phyloP scores from a whole-genome alignment of 805 yeast species.

The Myxozyma vanderwaltii region DNA sequence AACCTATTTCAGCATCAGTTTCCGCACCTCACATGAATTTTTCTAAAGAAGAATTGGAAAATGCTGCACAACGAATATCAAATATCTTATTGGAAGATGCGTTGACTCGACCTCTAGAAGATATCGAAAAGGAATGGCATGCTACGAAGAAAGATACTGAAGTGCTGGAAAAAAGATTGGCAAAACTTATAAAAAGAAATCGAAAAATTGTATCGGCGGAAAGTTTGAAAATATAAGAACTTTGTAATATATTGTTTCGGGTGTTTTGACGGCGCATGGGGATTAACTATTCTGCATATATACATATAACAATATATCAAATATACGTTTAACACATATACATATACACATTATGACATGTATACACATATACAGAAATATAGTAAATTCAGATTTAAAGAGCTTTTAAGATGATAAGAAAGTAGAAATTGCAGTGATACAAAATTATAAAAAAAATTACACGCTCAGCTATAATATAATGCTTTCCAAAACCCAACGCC shows the following conservation, averaged over 20 bases:
- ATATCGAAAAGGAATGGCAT: constrained; percentile 22
- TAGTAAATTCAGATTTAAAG: no score
- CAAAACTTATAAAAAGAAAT: constrained; percentile 20
- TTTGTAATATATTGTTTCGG: background rate
- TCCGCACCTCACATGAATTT: constrained; percentile 10
- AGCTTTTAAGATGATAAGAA: no score
- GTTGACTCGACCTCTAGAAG: constrained; percentile 14
- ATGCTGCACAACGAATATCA: constrained; percentile 5
- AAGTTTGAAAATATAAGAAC: background rate
- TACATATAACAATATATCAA: background rate
- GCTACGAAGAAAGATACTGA: constrained; percentile 25
- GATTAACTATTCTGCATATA: background rate
- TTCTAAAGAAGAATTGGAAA: constrained; percentile 15
- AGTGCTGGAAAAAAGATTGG: constrained; percentile 19
- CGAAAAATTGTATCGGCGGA: constrained; percentile 17
- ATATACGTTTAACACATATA: no score
- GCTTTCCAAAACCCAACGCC: no score
- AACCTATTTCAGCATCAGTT: constrained; percentile 6
- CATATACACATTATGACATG: no score
- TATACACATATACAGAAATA: no score
- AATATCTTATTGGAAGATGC: constrained; percentile 3
- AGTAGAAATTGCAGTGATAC: no score
- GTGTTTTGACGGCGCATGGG: background rate
- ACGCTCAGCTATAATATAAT: no score
- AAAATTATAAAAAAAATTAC: no score